Percentiles rank a stretch among this genome's conserved stretches.
Evolutionary conservation across 108 stramenopile genomes (phyloP).

Genomic region (Pelagomonas calceolata): DNA sequence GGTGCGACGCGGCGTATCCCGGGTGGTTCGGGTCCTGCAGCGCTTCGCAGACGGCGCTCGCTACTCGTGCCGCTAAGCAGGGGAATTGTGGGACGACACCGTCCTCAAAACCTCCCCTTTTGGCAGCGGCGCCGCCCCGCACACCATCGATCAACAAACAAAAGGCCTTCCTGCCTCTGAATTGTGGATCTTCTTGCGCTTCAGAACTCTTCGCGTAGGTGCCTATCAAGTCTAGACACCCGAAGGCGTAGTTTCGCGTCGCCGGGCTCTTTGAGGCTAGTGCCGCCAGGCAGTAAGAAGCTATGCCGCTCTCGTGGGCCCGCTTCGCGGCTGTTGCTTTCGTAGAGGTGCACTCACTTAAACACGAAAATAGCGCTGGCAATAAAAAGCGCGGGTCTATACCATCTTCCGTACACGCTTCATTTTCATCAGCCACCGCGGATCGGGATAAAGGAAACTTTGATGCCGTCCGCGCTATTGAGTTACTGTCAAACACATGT

Average conservation of each 20-base stretch:
- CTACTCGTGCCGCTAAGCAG: background rate
- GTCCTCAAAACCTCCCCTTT: too few relatives aligned
- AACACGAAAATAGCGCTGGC: background rate
- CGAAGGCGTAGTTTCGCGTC: background rate
- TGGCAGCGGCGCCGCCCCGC: too few relatives aligned
- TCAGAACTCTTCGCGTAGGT: too few relatives aligned
- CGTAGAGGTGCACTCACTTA: background rate
- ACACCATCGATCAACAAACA: too few relatives aligned
- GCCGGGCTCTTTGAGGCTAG: background rate
- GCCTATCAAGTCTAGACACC: too few relatives aligned
- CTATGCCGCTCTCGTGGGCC: background rate
- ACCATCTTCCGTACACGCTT: background rate
- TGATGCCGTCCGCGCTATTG: too few relatives aligned
- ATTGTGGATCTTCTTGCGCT: too few relatives aligned
- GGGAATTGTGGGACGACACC: background rate
- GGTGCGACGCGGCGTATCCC: background rate
- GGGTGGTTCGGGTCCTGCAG: background rate
- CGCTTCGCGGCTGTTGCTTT: background rate
- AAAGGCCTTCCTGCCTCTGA: too few relatives aligned
- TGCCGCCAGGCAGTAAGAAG: too few relatives aligned
- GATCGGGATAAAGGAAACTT: background rate
- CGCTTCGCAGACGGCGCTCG: background rate
- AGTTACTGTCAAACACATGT: too few relatives aligned
- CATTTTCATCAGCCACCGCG: background rate
- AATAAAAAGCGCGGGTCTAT: background rate